Conservation (phyloP, 2,329 filamentous ascomycete species). For the Trichoderma citrinoviride region DNA sequence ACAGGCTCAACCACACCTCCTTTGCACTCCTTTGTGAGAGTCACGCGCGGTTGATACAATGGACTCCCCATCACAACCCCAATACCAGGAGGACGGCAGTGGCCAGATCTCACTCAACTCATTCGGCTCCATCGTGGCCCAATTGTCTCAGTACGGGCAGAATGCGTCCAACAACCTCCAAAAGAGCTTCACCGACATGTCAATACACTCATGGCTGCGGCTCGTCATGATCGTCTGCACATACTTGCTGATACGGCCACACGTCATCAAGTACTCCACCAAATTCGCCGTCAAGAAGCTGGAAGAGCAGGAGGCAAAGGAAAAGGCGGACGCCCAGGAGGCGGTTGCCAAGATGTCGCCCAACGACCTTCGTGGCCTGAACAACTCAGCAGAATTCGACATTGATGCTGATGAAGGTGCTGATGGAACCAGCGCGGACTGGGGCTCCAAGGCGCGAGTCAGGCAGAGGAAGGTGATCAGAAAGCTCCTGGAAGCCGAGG, state of each 20-base stretch:
- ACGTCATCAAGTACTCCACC: constrained; percentile 65
- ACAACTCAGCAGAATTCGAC: constrained; percentile 54
- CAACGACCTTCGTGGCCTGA: constrained; percentile 61
- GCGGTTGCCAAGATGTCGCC: constrained; percentile 54
- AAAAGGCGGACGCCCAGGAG: constrained; percentile 54
- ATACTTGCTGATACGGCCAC: constrained; percentile 72
- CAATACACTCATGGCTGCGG: constrained; percentile 59
- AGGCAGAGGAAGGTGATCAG: constrained; percentile 66
- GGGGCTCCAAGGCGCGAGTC: constrained; percentile 69
- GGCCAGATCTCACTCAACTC: constrained; percentile 34
- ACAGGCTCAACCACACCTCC: neutral
- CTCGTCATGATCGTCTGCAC: constrained; percentile 68
- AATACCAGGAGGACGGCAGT: constrained; percentile 29
- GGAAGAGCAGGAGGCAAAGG: constrained; percentile 53
- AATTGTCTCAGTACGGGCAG: constrained; percentile 37
- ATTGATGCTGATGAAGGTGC: constrained; percentile 46
- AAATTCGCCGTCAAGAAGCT: constrained; percentile 63
- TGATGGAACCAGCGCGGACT: constrained; percentile 52
- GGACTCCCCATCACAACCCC: constrained; percentile 25
- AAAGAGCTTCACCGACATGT: constrained; percentile 50
- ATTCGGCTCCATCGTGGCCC: constrained; percentile 35
- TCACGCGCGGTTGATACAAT: neutral
- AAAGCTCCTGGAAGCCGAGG: constrained; percentile 62
- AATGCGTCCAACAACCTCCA: constrained; percentile 49
- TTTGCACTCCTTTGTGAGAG: neutral